Conservation (phyloP, 768 basidiomycete species). For the Xerocomus spinulosus region DNA sequence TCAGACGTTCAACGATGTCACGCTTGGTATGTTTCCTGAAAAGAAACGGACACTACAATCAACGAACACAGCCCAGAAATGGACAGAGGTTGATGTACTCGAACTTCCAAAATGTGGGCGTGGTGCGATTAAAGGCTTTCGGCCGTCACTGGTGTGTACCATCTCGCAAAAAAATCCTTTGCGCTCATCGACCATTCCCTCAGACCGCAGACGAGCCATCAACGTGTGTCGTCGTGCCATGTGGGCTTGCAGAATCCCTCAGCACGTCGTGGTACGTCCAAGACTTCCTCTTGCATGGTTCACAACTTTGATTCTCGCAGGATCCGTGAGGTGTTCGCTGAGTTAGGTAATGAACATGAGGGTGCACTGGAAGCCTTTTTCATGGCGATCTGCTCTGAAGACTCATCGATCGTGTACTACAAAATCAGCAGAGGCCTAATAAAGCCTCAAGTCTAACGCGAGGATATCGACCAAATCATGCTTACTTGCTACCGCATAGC, state of each 20-base stretch:
- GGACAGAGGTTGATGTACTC: conserved; percentile 58
- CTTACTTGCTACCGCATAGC: no score
- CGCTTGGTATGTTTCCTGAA: conserved; percentile 42
- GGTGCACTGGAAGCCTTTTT: conserved; percentile 45
- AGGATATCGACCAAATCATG: not conserved
- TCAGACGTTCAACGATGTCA: conserved; percentile 72
- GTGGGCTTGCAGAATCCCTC: conserved; percentile 59
- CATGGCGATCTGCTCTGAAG: conserved; percentile 68
- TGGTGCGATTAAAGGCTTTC: conserved; percentile 55
- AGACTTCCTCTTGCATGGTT: no score
- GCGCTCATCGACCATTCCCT: not conserved
- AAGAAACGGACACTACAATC: not conserved
- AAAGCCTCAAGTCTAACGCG: conserved; percentile 55
- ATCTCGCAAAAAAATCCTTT: not conserved
- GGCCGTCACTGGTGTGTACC: conserved; percentile 45
- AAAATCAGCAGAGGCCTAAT: conserved; percentile 73
- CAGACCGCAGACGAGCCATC: conserved; percentile 39
- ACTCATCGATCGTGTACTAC: conserved; percentile 83
- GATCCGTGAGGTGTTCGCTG: conserved; percentile 54
- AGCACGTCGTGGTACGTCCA: conserved; percentile 54
- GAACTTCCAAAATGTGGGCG: conserved; percentile 54
- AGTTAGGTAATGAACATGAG: conserved; percentile 30
- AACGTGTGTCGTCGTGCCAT: conserved; percentile 51
- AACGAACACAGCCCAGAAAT: conserved; percentile 58
- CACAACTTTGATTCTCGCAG: conserved; percentile 30